A percentile compares a stretch with the other conserved stretches of the same genome.
Conservation (phyloP, 305 asterid species). For the Solanum hybrid region DNA sequence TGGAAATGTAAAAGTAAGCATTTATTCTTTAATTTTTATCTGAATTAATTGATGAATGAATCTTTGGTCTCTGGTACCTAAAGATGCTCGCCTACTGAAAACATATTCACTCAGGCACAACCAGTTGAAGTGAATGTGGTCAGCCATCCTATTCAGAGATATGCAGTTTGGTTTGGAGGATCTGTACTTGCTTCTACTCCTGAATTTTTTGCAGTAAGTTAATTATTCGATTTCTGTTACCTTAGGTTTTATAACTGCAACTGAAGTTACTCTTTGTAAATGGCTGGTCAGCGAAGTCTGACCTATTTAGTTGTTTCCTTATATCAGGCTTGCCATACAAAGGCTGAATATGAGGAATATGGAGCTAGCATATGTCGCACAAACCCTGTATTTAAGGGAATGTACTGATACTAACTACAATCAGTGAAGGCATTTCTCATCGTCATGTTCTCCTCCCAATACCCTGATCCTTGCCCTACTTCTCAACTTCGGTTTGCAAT, state of each 20-base stretch:
- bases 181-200: slow-evolving; percentile 92
- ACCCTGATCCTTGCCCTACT: background rate
- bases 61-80: background rate
- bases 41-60: background rate
- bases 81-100: background rate
- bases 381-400: slow-evolving; percentile 91
- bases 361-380: slow-evolving; percentile 92
- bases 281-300: background rate
- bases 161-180: slow-evolving; percentile 98
- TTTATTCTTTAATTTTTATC: background rate
- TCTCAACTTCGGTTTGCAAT: background rate
- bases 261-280: background rate
- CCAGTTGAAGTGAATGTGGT: slow-evolving; percentile 89
- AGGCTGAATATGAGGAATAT: slow-evolving; percentile 86
- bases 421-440: background rate
- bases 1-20: slow-evolving; percentile 56
- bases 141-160: slow-evolving; percentile 88
- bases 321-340: slow-evolving; percentile 86
- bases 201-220: slow-evolving; percentile 68
- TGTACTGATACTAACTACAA: slow-evolving; percentile 41
- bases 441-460: background rate
- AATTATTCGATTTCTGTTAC: slow-evolving; percentile 4
- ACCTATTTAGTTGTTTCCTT: background rate
- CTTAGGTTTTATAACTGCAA: background rate
- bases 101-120: slow-evolving; percentile 40